Conservation (phyloP, 2,329 filamentous ascomycete genomes). For the Thelonectria discophora region DNA sequence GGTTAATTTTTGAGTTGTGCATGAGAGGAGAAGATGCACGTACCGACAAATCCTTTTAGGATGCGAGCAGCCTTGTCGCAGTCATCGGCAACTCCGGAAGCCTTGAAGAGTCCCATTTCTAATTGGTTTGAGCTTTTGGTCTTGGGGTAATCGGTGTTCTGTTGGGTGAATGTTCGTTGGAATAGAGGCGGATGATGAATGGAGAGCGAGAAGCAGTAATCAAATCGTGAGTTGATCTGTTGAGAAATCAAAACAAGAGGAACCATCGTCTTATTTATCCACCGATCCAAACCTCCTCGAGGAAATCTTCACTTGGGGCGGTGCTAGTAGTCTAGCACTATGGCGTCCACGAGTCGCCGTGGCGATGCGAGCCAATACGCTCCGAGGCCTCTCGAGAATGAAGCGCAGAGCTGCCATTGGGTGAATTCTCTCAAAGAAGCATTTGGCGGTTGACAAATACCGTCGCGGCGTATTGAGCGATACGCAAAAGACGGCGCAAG, state of each 20-base stretch:
- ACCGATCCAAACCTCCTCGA: background rate
- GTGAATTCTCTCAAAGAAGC: background rate
- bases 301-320: background rate
- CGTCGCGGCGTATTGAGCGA: background rate
- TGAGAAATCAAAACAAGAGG: background rate
- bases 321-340: background rate
- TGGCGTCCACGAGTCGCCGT: background rate
- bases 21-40: background rate
- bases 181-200: background rate
- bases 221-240: background rate
- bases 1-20: background rate
- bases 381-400: background rate
- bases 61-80: slow-evolving; percentile 26
- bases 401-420: background rate
- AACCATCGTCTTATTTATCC: background rate
- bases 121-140: background rate
- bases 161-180: background rate
- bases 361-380: background rate
- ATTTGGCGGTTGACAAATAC: background rate
- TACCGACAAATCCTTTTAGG: slow-evolving; percentile 26
- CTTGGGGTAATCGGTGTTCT: too few species aligned
- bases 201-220: background rate
- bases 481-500: background rate
- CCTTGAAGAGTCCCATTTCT: slow-evolving; percentile 25
- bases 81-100: slow-evolving; percentile 17